A percentile compares a stretch with the other conserved stretches of the same genome.
phyloP scores from a whole-genome alignment of 2,329 filamentous ascomycete genomes.

The Chrysoporthe deuterocubensis region DNA sequence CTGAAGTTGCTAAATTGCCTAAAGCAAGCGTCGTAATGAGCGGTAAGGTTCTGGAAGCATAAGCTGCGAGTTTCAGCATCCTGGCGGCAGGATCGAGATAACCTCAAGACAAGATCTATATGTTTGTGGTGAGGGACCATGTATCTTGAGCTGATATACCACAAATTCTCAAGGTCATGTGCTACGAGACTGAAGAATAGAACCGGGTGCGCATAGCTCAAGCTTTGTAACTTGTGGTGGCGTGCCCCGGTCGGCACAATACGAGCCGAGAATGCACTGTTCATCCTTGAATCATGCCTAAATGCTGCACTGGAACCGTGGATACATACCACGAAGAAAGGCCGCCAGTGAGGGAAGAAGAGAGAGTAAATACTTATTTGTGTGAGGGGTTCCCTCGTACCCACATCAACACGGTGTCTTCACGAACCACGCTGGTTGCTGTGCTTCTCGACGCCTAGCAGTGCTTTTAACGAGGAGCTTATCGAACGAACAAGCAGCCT shows the following conservation, averaged over 20 bases:
- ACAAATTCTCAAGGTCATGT: neutral
- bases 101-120: too few species aligned
- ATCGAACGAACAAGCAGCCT: neutral
- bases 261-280: neutral
- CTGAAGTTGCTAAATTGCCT: neutral
- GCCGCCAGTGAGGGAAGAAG: neutral
- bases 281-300: neutral
- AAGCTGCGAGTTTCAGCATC: neutral
- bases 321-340: neutral
- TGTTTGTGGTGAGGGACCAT: neutral
- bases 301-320: neutral
- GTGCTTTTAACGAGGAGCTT: too few species aligned
- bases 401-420: too few species aligned
- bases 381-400: neutral
- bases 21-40: neutral
- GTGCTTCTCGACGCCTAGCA: neutral
- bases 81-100: neutral
- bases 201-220: neutral
- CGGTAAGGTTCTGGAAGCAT: neutral
- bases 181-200: neutral
- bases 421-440: neutral
- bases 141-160: neutral
- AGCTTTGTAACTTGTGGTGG: neutral
- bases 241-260: neutral
- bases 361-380: neutral